Base-by-base conservation (phyloP, 352 stramenopile genomes). In the Globisporangium nunn region DNA sequence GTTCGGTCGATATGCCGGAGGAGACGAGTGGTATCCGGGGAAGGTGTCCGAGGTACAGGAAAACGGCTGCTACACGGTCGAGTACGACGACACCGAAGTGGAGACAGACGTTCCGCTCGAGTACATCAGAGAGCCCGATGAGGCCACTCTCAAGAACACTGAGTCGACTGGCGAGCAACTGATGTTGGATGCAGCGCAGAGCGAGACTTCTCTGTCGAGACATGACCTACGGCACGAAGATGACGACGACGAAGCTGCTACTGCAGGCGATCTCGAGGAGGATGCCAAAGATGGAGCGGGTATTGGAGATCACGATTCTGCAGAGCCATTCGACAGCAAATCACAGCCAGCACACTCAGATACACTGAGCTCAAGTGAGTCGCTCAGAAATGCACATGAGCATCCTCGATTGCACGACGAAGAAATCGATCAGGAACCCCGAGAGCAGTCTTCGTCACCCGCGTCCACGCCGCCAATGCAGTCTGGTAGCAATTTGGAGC, bases 71-170 rank as follows among this genome's bases (percentile, higher is more conserved):
- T 93, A 87, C 70, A 87, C 73, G 40, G 75, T 91, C 54, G 75
- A 81, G 49, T 92, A 94, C 62, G 81, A 94, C 63, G 85, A 91
- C 66, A 69, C 70, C n/a, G 78, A 93, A 40, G 67, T 85, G n/a
- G 78, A 91, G 53, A 44, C 62, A 3, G 59, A 84, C 39, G 77
- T 95, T 0, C 43, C 71, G 29, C 33, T 87, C 23, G 74, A 72
- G 45, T 71, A 72, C 18, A 85, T 93, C 31, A 55, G 61, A 12
- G 81, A 88, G 51, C 58, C 71, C 8, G 39, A 41, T 3, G 45
- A 64, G 23, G 44, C 15, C 15, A n/a, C 28, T 28, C 51, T 58
- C 14, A 43, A 63, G 28, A 23, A 35, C 5, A 49, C 43, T 7
- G 29, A 41, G n/a, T 3, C 5, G 15, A 14, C 11, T 23, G 23